Base-by-base conservation (phyloP, 805 yeast genomes). In the Saturnispora saitoi region DNA sequence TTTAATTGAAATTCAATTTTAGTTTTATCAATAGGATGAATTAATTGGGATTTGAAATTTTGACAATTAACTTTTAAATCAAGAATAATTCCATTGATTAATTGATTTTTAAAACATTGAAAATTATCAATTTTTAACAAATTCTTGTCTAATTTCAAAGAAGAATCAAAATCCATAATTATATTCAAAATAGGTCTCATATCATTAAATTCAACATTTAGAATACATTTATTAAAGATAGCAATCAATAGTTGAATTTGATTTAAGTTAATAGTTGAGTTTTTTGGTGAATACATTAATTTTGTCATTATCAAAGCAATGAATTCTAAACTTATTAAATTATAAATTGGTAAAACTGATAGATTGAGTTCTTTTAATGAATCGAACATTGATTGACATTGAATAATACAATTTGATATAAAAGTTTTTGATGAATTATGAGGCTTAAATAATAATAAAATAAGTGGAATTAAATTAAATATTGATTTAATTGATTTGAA, bases 321-420 rank as follows among this genome's bases (percentile, higher is more conserved):
- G 43, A 60, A 56, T 46, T 61, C 64, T 11, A 60, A 40, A n/a
- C 51, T 47, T 8, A 58, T 51, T 43, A 61, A 56, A 20, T 59
- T 37, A 19, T 46, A 53, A 8, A 58, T 49, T 12, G 66, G 65
- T 2, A 54, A 49, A 31, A 48, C 40, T 2, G 45, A 46, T 14
- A 60, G 17, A 19, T 55, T 43, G 8, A 53, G 20, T 17, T 39
- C 31, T 2, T 45, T 19, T 4, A 54, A 29, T 9, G 34, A 39
- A 14, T 49, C 48, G 14, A 50, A 45, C 7, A 50, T 20, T 20
- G 43, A 40, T 19, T 32, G 29, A 42, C 54, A 53, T 26, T 49
- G 45, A 15, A 43, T 43, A 26, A 54, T 43, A 29, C 50, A 42
- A 4, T 49, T 29, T 38, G 48, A 51, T 26, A 47, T 49, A 22